These are phyloP conservation scores for Xylaria telfairii DNA, from an alignment of 495 filamentous ascomycete species.

Conservation along the genomic window DNA sequence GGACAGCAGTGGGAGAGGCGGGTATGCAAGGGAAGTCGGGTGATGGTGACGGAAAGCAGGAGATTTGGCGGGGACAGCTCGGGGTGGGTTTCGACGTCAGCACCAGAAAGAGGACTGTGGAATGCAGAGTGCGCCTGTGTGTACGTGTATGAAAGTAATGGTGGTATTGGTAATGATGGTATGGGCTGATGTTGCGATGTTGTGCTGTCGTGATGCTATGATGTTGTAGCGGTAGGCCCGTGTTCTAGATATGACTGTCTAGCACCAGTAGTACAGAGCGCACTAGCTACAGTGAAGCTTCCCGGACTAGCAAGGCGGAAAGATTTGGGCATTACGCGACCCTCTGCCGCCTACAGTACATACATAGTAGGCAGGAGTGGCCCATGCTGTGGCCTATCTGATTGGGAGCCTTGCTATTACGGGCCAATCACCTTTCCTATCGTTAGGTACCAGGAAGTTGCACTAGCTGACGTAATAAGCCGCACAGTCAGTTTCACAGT, in stretches of 20 bases:
- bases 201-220: background rate
- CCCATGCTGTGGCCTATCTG: background rate
- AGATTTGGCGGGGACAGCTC: background rate
- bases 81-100: background rate
- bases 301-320: slow-evolving; percentile 35
- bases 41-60: slow-evolving; percentile 1
- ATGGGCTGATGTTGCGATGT: background rate
- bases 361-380: background rate
- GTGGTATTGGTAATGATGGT: background rate
- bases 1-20: slow-evolving; percentile 9
- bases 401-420: background rate
- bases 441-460: background rate
- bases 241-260: background rate
- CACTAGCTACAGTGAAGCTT: slow-evolving; percentile 13
- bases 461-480: slow-evolving; percentile 1
- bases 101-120: background rate
- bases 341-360: slow-evolving; percentile 38
- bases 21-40: background rate
- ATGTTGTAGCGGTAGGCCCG: background rate
- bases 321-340: slow-evolving; percentile 39
- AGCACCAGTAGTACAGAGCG: background rate
- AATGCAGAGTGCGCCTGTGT: background rate
- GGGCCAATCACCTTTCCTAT: slow-evolving; percentile 12
- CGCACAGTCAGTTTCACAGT: background rate
- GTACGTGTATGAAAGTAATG: background rate